Evolutionary conservation across 139 green algal species (phyloP).

Genomic region (Mesotaenium endlicherianum): DNA sequence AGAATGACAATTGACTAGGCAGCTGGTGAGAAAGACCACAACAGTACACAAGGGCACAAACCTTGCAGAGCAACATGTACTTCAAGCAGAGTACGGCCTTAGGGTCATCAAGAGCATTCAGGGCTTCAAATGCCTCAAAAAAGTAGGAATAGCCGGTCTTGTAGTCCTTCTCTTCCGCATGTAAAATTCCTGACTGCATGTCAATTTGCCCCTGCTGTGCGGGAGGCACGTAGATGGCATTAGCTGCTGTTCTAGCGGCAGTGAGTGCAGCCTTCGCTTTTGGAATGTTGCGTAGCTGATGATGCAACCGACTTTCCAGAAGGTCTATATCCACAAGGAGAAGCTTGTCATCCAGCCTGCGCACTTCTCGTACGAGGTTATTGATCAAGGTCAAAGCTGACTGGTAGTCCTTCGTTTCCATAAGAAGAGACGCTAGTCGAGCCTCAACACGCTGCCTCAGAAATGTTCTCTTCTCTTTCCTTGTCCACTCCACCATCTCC

Average conservation of each 20-base stretch:
- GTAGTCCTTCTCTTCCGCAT: constrained; percentile 97
- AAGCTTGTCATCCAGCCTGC: constrained; percentile 97
- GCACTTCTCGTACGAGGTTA: constrained; percentile 87
- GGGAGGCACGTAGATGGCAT: constrained; percentile 94
- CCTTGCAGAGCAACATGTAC: constrained; percentile 98
- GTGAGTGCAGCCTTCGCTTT: constrained; percentile 92
- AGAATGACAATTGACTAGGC: not conserved
- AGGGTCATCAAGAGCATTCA: constrained; percentile 73
- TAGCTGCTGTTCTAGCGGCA: constrained; percentile 88
- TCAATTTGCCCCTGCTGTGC: constrained; percentile 75
- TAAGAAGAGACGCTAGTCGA: constrained; percentile 79
- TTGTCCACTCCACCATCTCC: constrained; percentile 88
- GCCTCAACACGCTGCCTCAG: constrained; percentile 93
- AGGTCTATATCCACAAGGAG: constrained; percentile 97
- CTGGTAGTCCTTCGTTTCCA: constrained; percentile 78
- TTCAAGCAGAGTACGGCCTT: constrained; percentile 83
- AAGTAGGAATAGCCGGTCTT: constrained; percentile 99
- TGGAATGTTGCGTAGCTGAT: constrained; percentile 85
- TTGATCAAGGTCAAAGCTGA: constrained; percentile 24
- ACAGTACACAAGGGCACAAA: constrained; percentile 35
- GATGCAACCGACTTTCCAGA: constrained; percentile 88
- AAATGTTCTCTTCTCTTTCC: constrained; percentile 93
- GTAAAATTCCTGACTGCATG: constrained; percentile 85
- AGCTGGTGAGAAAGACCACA: not conserved
- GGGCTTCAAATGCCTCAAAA: constrained; percentile 95